Conservation (phyloP, 192 early-diverging fungal genomes). For the Entophlyctis luteolus region DNA sequence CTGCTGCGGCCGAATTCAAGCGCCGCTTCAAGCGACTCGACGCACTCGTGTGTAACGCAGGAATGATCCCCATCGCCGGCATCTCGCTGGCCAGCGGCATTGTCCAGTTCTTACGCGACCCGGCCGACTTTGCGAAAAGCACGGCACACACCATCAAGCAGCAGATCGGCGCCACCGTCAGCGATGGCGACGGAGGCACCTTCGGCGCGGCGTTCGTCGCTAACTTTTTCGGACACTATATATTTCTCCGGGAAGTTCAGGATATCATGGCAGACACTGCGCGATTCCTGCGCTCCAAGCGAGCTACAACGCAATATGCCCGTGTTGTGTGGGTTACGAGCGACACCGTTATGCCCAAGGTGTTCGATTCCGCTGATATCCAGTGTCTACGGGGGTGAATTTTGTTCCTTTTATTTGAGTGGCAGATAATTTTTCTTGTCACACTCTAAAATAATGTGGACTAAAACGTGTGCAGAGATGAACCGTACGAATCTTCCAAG, state of each 20-base stretch:
- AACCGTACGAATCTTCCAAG: conserved; percentile 53
- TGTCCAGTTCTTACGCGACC: conserved; percentile 28
- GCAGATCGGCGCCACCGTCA: conserved; percentile 20
- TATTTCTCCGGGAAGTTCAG: conserved; percentile 34
- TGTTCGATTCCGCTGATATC: conserved; percentile 37
- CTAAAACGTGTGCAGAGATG: conserved; percentile 6
- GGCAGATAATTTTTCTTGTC: background rate
- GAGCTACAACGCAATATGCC: background rate
- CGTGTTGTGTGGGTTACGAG: conserved; percentile 46
- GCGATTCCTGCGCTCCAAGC: conserved; percentile 19
- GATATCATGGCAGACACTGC: conserved; percentile 10
- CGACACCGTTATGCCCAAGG: conserved; percentile 35
- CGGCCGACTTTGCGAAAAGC: conserved; percentile 38
- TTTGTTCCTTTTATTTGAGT: background rate
- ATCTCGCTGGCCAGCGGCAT: conserved; percentile 27
- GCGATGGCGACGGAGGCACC: conserved; percentile 33
- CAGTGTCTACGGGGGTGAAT: conserved; percentile 40
- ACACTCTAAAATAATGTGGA: background rate
- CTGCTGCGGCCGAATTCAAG: conserved; percentile 33
- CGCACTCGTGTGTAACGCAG: conserved; percentile 48
- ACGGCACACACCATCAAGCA: conserved; percentile 45
- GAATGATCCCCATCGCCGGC: conserved; percentile 36
- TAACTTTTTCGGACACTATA: conserved; percentile 53
- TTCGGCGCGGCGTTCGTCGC: conserved; percentile 48
- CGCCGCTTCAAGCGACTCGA: conserved; percentile 17